These are phyloP conservation scores for Curvularia sp. DNA, from an alignment of 2,329 filamentous ascomycete species.

Conservation along the genomic window DNA sequence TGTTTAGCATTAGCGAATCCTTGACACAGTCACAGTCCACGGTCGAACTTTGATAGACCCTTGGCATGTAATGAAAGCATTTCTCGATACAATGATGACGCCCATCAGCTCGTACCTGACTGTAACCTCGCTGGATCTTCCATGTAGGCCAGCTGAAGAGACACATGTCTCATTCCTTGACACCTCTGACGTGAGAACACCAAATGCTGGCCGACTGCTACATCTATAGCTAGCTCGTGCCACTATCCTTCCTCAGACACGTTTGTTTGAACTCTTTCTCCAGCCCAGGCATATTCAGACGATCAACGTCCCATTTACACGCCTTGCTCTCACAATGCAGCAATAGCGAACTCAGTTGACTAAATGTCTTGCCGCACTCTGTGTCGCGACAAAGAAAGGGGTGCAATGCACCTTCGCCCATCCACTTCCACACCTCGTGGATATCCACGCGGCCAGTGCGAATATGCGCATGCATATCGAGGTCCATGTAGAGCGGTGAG, in stretches of 20 bases:
- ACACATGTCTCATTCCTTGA: neutral
- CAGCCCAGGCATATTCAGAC: constrained; percentile 33
- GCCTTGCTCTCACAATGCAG: constrained; percentile 40
- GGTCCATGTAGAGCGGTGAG: constrained; percentile 45
- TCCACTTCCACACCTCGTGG: constrained; percentile 33
- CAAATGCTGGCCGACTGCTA: neutral
- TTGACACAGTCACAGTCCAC: constrained; percentile 9
- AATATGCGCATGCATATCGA: constrained; percentile 44
- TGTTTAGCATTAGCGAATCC: constrained; percentile 26
- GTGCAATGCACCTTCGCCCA: constrained; percentile 33
- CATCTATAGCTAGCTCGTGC: neutral
- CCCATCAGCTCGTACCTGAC: neutral
- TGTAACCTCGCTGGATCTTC: neutral
- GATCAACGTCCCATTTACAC: constrained; percentile 39
- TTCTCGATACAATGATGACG: neutral
- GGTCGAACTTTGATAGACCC: constrained; percentile 3
- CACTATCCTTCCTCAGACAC: constrained; percentile 16
- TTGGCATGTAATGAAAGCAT: constrained; percentile 2
- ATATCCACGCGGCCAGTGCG: constrained; percentile 35
- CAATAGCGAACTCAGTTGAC: constrained; percentile 36
- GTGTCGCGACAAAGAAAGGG: constrained; percentile 42
- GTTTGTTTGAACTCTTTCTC: constrained; percentile 30
- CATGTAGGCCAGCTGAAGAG: too few species aligned
- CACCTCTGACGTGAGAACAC: neutral
- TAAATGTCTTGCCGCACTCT: constrained; percentile 36